phyloP scores from a whole-genome alignment of 225 moss, liverwort and hornwort genomes.

The Bryum argenteum region DNA sequence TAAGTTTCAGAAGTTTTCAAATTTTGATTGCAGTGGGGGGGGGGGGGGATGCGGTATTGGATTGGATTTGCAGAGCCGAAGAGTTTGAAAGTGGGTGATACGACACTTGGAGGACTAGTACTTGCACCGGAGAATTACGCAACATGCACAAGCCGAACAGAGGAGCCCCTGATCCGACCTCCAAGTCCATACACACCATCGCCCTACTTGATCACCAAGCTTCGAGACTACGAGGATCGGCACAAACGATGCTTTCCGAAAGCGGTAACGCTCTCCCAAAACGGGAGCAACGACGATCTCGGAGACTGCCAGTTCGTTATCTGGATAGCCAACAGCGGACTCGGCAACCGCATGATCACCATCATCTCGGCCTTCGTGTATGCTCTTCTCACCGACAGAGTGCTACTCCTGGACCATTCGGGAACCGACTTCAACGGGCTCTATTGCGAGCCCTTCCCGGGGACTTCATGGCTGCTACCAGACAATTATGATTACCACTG shows the following conservation, averaged over 20 bases:
- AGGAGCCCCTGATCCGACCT: slow-evolving; percentile 39
- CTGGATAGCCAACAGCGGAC: slow-evolving; percentile 59
- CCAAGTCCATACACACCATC: slow-evolving; percentile 37
- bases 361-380: slow-evolving; percentile 72
- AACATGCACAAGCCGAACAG: slow-evolving; percentile 38
- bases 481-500: slow-evolving; percentile 42
- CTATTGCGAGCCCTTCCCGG: slow-evolving; percentile 83
- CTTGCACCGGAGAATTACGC: slow-evolving; percentile 24
- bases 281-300: slow-evolving; percentile 41
- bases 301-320: slow-evolving; percentile 55
- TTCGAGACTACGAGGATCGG: slow-evolving; percentile 42
- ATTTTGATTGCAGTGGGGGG: not conserved
- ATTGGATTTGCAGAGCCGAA: slow-evolving; percentile 26
- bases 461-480: slow-evolving; percentile 71
- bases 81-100: slow-evolving; percentile 26
- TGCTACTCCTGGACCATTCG: slow-evolving; percentile 53
- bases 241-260: slow-evolving; percentile 40
- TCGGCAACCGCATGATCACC: slow-evolving; percentile 79
- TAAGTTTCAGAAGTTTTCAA: not conserved
- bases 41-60: too few species aligned
- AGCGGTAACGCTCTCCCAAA: slow-evolving; percentile 29
- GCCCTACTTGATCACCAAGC: slow-evolving; percentile 45
- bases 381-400: slow-evolving; percentile 72
- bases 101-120: slow-evolving; percentile 45
- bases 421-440: slow-evolving; percentile 54